Percentiles rank a stretch among this genome's conserved stretches.
These are phyloP conservation scores for Clonostachys rhizophaga DNA, from an alignment of 2,329 filamentous ascomycete species.

Conservation along the genomic window DNA sequence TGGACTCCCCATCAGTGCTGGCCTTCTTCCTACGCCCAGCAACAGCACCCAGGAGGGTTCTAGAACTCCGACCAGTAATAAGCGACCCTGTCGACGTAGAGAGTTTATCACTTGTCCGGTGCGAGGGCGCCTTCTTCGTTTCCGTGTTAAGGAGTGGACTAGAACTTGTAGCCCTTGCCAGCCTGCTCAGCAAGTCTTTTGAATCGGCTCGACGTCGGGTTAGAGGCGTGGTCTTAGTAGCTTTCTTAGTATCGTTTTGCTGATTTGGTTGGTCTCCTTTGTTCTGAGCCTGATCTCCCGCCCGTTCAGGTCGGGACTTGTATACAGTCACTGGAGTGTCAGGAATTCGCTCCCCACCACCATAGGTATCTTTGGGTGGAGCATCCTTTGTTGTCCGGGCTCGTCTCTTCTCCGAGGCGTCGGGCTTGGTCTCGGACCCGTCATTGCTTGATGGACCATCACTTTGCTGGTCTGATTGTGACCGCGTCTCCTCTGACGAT, in stretches of 20 bases:
- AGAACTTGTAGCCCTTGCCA: constrained; percentile 41
- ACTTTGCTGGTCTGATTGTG: too few species aligned
- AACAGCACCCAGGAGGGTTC: too few species aligned
- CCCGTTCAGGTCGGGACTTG: constrained; percentile 10
- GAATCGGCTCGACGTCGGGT: neutral
- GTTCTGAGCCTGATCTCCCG: neutral
- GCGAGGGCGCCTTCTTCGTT: constrained; percentile 5
- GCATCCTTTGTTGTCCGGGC: neutral
- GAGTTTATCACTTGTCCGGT: too few species aligned
- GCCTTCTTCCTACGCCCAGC: too few species aligned
- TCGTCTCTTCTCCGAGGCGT: constrained; percentile 11
- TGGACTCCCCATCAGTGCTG: too few species aligned
- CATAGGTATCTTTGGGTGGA: constrained; percentile 2
- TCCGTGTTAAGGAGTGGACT: constrained; percentile 30
- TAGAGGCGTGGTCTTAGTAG: neutral
- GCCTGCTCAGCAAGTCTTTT: constrained; percentile 38
- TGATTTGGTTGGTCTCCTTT: neutral
- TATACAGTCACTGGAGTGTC: constrained; percentile 35
- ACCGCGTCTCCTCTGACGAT: constrained; percentile 29
- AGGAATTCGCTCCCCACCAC: constrained; percentile 22
- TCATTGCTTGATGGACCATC: too few species aligned
- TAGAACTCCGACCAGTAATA: too few species aligned
- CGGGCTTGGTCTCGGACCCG: constrained; percentile 8
- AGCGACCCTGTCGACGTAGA: too few species aligned
- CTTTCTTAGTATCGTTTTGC: neutral